Evolutionary conservation across 2,329 filamentous ascomycete genomes (phyloP).

Genomic region (Fusarium sarcochroum): DNA sequence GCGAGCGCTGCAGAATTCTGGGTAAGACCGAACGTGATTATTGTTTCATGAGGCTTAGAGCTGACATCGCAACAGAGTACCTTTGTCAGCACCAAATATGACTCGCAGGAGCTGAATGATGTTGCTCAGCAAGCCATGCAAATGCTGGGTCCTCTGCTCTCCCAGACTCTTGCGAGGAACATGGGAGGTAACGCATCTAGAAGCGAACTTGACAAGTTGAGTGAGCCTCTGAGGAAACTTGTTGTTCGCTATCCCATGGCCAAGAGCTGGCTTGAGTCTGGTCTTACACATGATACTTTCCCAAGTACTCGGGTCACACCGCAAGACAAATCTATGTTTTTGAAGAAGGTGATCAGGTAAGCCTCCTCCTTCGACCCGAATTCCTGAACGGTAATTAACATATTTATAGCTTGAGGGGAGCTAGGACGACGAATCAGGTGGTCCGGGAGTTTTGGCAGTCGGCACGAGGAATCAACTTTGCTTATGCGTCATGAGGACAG

Average conservation of each 20-base stretch:
- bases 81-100: slow-evolving; percentile 65
- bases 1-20: slow-evolving; percentile 81
- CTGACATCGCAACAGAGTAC: slow-evolving; percentile 58
- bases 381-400: background rate
- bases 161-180: slow-evolving; percentile 72
- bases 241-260: slow-evolving; percentile 68
- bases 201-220: slow-evolving; percentile 79
- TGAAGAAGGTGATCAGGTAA: slow-evolving; percentile 76
- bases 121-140: slow-evolving; percentile 65
- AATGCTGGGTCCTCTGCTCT: slow-evolving; percentile 73
- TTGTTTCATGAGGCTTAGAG: no score
- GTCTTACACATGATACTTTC: slow-evolving; percentile 68
- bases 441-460: slow-evolving; percentile 81
- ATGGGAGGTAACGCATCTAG: slow-evolving; percentile 77
- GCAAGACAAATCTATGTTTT: slow-evolving; percentile 73
- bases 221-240: slow-evolving; percentile 79
- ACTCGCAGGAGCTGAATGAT: slow-evolving; percentile 59
- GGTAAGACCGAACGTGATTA: slow-evolving; percentile 61
- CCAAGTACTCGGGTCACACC: slow-evolving; percentile 71
- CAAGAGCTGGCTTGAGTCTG: slow-evolving; percentile 74
- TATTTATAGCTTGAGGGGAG: slow-evolving; percentile 70
- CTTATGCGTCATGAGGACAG: slow-evolving; percentile 67
- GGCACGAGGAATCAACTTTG: slow-evolving; percentile 72
- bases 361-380: background rate
- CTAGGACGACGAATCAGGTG: slow-evolving; percentile 74